These are phyloP conservation scores for Fraxinus cuspidata DNA, from an alignment of 257 asterid genomes.

Conservation along the genomic window DNA sequence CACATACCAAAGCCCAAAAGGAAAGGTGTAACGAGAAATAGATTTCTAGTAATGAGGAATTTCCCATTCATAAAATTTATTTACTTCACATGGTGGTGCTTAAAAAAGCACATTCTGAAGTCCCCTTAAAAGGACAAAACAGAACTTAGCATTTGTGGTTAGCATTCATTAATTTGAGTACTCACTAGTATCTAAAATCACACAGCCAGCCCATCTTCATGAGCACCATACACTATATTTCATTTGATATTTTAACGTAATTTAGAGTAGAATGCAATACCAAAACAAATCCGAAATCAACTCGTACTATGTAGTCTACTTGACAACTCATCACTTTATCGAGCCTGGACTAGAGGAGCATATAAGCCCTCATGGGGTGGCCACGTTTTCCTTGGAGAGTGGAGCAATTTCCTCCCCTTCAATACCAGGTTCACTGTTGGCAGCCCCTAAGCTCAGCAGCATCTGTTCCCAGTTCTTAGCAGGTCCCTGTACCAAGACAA, in stretches of 20 bases:
- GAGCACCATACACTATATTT: not conserved
- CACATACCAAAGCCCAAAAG: too few relatives aligned
- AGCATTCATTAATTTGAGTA: not conserved
- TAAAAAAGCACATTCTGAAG: not conserved
- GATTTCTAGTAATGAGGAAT: not conserved
- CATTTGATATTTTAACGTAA: not conserved
- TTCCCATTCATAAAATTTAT: not conserved
- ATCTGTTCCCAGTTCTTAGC: slow-evolving; percentile 85
- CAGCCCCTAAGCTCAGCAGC: slow-evolving; percentile 68
- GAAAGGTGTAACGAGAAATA: not conserved
- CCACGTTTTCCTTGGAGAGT: slow-evolving; percentile 80
- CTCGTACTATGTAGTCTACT: not conserved
- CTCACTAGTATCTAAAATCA: not conserved
- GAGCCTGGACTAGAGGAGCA: not conserved
- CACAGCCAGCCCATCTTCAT: not conserved
- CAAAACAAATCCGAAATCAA: not conserved
- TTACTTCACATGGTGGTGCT: not conserved
- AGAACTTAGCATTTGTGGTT: not conserved
- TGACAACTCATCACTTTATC: not conserved
- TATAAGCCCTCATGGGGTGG: slow-evolving; percentile 63
- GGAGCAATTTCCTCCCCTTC: slow-evolving; percentile 93
- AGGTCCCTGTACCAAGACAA: slow-evolving; percentile 53
- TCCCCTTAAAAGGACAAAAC: not conserved
- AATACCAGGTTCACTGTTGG: slow-evolving; percentile 63
- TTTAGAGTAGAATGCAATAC: not conserved